phyloP scores from a whole-genome alignment of 2,329 filamentous ascomycete genomes.

The Furcasterigmium sp. region DNA sequence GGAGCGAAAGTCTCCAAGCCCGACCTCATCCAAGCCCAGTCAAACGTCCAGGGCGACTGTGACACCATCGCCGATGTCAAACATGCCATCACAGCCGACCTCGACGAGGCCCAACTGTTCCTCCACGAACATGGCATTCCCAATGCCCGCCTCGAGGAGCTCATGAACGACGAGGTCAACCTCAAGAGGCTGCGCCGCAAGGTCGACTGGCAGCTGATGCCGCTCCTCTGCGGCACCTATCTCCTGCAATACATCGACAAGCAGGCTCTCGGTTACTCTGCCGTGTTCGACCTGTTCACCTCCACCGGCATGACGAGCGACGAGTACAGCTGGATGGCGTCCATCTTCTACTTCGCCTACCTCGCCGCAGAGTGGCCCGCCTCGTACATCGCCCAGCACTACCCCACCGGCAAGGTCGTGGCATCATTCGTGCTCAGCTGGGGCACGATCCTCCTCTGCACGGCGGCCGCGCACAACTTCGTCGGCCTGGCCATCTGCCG shows the following conservation, averaged over 20 bases:
- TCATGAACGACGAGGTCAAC: constrained; percentile 34
- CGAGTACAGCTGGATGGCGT: constrained; percentile 24
- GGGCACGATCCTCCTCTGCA: constrained; percentile 62
- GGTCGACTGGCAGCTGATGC: constrained; percentile 45
- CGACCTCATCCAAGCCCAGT: not conserved
- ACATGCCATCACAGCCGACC: constrained; percentile 13
- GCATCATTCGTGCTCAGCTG: constrained; percentile 53
- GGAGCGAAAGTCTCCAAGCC: not conserved
- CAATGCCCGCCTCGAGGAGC: constrained; percentile 31
- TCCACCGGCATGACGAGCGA: constrained; percentile 23
- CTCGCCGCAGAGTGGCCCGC: constrained; percentile 19
- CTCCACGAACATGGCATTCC: constrained; percentile 41
- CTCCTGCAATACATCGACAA: constrained; percentile 10
- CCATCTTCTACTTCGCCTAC: constrained; percentile 23
- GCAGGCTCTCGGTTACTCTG: constrained; percentile 5
- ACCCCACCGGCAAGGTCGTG: constrained; percentile 12
- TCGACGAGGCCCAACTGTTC: constrained; percentile 44
- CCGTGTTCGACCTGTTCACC: constrained; percentile 17
- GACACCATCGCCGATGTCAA: not conserved
- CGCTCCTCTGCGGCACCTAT: constrained; percentile 40
- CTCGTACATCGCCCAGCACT: constrained; percentile 8
- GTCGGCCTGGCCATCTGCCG: constrained; percentile 60
- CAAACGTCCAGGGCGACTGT: not conserved
- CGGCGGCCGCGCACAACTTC: constrained; percentile 59
- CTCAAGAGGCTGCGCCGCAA: constrained; percentile 29